These are phyloP conservation scores for Wickerhamiella domercqiae DNA, from an alignment of 805 yeast genomes.

Conservation along the genomic window DNA sequence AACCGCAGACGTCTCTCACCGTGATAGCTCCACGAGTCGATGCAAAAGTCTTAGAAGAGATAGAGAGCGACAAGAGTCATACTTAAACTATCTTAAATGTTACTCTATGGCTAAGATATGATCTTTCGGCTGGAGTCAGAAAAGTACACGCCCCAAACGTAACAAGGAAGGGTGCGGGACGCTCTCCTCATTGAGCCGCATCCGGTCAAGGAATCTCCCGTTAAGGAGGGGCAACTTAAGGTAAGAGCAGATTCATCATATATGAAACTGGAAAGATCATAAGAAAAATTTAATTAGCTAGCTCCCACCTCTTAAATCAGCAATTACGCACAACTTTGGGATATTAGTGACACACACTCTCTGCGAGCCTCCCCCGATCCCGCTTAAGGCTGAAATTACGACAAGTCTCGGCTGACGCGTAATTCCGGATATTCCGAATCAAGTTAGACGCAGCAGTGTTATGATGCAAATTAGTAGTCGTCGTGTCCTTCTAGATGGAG, in stretches of 20 bases:
- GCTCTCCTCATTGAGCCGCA: conserved; percentile 18
- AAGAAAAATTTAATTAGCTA: conserved; percentile 1
- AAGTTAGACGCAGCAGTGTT: too few relatives aligned
- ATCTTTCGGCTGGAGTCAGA: background rate
- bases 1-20: conserved; percentile 59
- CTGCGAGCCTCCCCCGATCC: too few relatives aligned
- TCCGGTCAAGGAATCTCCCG: conserved; percentile 22
- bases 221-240: conserved; percentile 18
- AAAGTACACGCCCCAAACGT: conserved; percentile 11
- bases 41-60: background rate
- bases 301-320: background rate
- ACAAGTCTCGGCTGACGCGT: too few relatives aligned
- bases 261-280: conserved; percentile 19
- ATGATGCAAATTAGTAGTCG: conserved; percentile 3
- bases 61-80: background rate
- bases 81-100: background rate
- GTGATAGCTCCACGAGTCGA: too few relatives aligned
- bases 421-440: too few relatives aligned
- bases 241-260: conserved; percentile 17
- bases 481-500: conserved; percentile 18
- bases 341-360: too few relatives aligned
- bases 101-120: background rate
- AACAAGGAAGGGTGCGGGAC: conserved; percentile 20
- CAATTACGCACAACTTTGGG: too few relatives aligned
- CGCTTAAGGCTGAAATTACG: too few relatives aligned